Evolutionary conservation across 352 stramenopile genomes (phyloP), one percentile per base, ranked within the genome.

Genomic region (Saprolegnia diclina): DNA sequence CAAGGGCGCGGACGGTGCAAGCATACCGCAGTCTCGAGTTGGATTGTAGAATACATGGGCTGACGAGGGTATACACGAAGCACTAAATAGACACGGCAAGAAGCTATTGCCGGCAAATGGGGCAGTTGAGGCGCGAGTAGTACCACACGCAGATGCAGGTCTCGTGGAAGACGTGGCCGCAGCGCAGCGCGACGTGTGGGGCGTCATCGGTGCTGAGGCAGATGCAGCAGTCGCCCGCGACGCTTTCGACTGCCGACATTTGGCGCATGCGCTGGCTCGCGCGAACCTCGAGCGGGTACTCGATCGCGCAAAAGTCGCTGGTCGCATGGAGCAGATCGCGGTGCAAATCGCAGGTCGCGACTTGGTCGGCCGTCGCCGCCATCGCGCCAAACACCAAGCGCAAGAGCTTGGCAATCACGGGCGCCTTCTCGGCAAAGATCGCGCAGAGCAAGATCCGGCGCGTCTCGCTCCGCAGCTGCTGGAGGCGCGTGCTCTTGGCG

Each of bases 121-220:
- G 83, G 55, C 83, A 91, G 64, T 87, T 88, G 21, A 88, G 71
- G 0, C 74, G 74, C 32, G 81, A 71, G 71, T 80, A 74, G 46
- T 89, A 87, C 83, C 83, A 91, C 66, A 81, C 71, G 45, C 78
- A 88, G 40, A 91, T 79, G 65, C 83, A 91, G 22, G 80, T 79
- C 65, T 91, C 83, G 59, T 91, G 83, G 74, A 90, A 91, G n/a
- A 71, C 72, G 64, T 91, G 83, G 55, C 83, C 83, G 61, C 83
- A 91, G 16, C 69, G 52, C 7, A 91, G 69, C 48, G 76, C 75
- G 35, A 87, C 75, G 24, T 57, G 52, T 4, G 67, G 24, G n/a
- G 4, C 35, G 16, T 40, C 48, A 22, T 10, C 57, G 42, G 35
- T 56, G 42, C 67, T 64, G n/a, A 91, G 72, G 50, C 83, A 91